phyloP scores from a whole-genome alignment of 441 rosid genomes.

The Geranium incanum region DNA sequence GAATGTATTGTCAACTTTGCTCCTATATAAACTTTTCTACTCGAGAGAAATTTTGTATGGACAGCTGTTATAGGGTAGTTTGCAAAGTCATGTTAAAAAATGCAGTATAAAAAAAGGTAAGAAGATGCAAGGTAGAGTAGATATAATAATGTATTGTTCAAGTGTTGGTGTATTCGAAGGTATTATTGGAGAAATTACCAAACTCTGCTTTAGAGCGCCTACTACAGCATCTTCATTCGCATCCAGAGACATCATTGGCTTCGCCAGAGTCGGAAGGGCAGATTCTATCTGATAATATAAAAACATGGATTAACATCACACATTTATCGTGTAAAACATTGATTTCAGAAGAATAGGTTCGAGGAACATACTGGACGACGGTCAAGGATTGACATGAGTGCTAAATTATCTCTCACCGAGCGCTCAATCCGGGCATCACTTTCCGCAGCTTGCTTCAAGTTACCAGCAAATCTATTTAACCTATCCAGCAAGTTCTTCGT shows the following conservation, averaged over 20 bases:
- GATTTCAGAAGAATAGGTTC: too few species aligned
- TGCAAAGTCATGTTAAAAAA: background rate
- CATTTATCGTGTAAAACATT: too few species aligned
- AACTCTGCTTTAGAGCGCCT: constrained; percentile 81
- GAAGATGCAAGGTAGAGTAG: background rate
- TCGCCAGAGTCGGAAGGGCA: constrained; percentile 78
- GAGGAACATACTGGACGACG: constrained; percentile 54
- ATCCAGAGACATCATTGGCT: constrained; percentile 91
- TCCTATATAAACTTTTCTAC: background rate
- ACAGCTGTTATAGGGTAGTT: background rate
- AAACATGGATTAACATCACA: background rate
- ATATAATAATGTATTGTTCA: too few species aligned
- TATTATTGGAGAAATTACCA: constrained; percentile 42
- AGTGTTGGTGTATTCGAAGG: too few species aligned
- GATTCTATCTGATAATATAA: constrained; percentile 66
- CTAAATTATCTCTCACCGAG: constrained; percentile 68
- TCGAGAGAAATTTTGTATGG: background rate
- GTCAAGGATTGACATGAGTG: constrained; percentile 85
- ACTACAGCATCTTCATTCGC: constrained; percentile 94
- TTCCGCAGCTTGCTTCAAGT: constrained; percentile 92
- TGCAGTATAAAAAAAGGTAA: background rate
- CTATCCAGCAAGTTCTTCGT: constrained; percentile 91
- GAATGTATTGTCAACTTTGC: background rate
- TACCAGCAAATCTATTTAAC: constrained; percentile 79
- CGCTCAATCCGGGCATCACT: constrained; percentile 89